Base-by-base conservation (phyloP, 371 early-diverging fungal genomes). In the Saksenaea oblongispora region DNA sequence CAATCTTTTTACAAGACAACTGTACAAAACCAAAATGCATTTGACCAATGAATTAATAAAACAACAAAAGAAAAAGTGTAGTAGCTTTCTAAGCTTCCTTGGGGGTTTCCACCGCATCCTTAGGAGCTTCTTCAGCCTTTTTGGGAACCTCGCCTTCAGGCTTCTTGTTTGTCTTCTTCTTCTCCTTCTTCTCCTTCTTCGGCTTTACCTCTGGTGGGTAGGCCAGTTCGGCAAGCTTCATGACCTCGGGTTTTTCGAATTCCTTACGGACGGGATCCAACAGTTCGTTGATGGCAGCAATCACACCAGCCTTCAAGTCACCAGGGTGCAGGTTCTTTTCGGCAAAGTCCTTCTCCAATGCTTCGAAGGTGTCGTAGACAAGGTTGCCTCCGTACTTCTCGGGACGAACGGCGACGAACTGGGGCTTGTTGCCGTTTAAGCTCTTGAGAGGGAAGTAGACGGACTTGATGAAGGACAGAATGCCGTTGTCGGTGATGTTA, bases 291-390 rank as follows among this genome's bases (percentile, higher is more conserved):
- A 99, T 83, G 7, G 93, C 90, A 15, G 89, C 86, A 26, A 93
- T 88, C 3, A 94, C 93, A 62, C 91, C 91, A 59, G 82, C 84
- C 87, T 99, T 99, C 62, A 99, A 86, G 74, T 99, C 99, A n/a
- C 92, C 92, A 18, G 99, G 99, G 76, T 99, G 98, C 37, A 99
- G 80, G 64, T 88, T 80, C 81, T 93, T 92, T 1, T 90, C 91
- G 54, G 73, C 82, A 76, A 98, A 99, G 59, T 93, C 97, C 36
- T 87, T 76, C 75, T 97, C 94, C 28, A 99, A 81, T 10, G 79
- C 85, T 62, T 92, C 87, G 69, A 80, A 94, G 67, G 54, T 76
- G 14, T 76, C 84, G 81, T 90, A 99, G 37, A 73, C 76, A 35
- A 87, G 72, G 71, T 94, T 85, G 17, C 98, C 96, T 61, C 97